These are phyloP conservation scores for Lenzites betulinus DNA, from an alignment of 768 basidiomycete species.

Conservation along the genomic window DNA sequence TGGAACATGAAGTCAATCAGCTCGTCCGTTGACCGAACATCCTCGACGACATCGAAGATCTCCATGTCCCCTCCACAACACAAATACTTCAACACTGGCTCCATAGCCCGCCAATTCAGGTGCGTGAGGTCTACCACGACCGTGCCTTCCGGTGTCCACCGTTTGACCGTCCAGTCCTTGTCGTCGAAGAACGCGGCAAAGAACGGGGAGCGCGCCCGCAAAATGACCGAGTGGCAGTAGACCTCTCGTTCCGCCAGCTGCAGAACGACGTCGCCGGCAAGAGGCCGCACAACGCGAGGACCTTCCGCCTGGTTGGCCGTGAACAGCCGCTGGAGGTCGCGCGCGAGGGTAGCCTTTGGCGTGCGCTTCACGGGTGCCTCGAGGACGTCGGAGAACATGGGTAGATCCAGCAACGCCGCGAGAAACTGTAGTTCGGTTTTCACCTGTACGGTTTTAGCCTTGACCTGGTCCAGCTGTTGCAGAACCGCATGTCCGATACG, in stretches of 20 bases:
- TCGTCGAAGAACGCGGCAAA: slow-evolving; percentile 86
- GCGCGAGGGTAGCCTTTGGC: slow-evolving; percentile 48
- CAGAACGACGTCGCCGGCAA: slow-evolving; percentile 70
- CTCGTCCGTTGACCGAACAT: slow-evolving; percentile 62
- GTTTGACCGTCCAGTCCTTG: slow-evolving; percentile 71
- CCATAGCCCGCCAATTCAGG: slow-evolving; percentile 71
- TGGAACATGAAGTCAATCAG: slow-evolving; percentile 86
- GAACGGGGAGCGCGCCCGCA: slow-evolving; percentile 83
- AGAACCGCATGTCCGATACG: slow-evolving; percentile 53
- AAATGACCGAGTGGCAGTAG: slow-evolving; percentile 65
- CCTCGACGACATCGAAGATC: slow-evolving; percentile 74
- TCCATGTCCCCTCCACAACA: slow-evolving; percentile 70
- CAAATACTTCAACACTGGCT: slow-evolving; percentile 72
- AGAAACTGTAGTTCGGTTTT: slow-evolving; percentile 65
- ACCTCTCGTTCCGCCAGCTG: slow-evolving; percentile 68
- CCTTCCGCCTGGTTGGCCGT: slow-evolving; percentile 33
- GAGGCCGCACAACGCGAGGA: slow-evolving; percentile 19
- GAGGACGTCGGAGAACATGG: slow-evolving; percentile 53
- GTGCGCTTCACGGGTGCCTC: slow-evolving; percentile 60
- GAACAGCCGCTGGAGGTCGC: slow-evolving; percentile 56
- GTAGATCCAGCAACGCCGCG: slow-evolving; percentile 60
- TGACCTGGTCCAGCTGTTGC: slow-evolving; percentile 40
- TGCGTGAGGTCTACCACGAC: slow-evolving; percentile 73
- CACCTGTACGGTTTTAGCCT: slow-evolving; percentile 48
- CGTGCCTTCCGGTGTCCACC: slow-evolving; percentile 54